These are phyloP conservation scores for Piromyces finnis DNA, from an alignment of 192 early-diverging fungal species.

Conservation along the genomic window DNA sequence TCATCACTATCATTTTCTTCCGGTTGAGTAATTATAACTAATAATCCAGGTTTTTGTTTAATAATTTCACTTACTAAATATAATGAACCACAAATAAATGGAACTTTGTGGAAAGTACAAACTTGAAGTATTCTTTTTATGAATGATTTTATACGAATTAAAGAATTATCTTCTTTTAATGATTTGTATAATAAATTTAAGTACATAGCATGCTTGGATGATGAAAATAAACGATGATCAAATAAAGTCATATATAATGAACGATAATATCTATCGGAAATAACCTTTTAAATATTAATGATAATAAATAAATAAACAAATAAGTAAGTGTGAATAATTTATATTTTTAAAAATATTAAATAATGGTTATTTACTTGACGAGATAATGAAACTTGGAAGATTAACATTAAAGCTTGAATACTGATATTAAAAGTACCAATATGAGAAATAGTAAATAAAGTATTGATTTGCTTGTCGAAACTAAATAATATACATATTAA, in stretches of 20 bases:
- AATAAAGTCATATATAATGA: slow-evolving; percentile 75
- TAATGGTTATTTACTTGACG: slow-evolving; percentile 8
- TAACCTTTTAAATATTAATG: too few species aligned
- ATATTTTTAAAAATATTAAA: too few species aligned
- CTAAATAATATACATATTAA: slow-evolving; percentile 4
- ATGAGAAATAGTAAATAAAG: slow-evolving; percentile 82
- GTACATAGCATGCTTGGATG: slow-evolving; percentile 84
- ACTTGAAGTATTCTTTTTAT: slow-evolving; percentile 76
- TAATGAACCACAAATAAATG: slow-evolving; percentile 72
- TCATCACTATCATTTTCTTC: slow-evolving; percentile 57
- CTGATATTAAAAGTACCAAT: slow-evolving; percentile 78
- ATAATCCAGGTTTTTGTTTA: slow-evolving; percentile 31
- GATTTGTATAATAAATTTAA: slow-evolving; percentile 80
- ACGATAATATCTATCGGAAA: slow-evolving; percentile 79
- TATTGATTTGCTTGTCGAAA: slow-evolving; percentile 64
- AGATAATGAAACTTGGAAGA: slow-evolving; percentile 52
- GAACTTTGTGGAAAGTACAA: slow-evolving; percentile 42
- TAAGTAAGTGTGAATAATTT: too few species aligned
- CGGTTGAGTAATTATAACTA: slow-evolving; percentile 36
- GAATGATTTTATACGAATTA: slow-evolving; percentile 59
- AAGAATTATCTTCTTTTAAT: slow-evolving; percentile 50
- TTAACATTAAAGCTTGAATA: slow-evolving; percentile 78
- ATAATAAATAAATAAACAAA: too few species aligned
- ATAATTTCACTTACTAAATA: slow-evolving; percentile 61
- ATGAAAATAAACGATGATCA: slow-evolving; percentile 51